These are phyloP conservation scores for Glebionis coronaria DNA, from an alignment of 129 eudicot species.

Conservation along the genomic window DNA sequence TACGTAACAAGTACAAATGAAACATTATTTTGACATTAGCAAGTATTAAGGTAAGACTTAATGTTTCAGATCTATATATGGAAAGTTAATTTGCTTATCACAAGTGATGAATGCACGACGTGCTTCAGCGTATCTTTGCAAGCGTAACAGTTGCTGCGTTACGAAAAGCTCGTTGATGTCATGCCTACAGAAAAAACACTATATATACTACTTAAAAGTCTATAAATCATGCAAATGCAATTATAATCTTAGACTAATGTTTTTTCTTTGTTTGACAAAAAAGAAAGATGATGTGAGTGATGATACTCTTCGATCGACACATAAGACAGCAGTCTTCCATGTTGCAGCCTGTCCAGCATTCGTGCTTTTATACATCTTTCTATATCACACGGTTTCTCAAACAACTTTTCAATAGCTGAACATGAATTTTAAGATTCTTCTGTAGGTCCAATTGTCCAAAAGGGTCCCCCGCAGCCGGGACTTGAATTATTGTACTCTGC, in stretches of 20 bases:
- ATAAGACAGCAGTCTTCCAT: slow-evolving; percentile 24
- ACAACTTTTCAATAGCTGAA: neutral
- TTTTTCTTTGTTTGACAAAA: slow-evolving; percentile 17
- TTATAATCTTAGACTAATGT: slow-evolving; percentile 12
- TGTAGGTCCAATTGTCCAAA: too few relatives aligned
- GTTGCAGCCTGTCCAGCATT: slow-evolving; percentile 41
- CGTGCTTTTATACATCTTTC: slow-evolving; percentile 5
- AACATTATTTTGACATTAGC: too few relatives aligned
- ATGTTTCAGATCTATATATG: too few relatives aligned
- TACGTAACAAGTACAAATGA: too few relatives aligned
- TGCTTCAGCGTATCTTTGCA: neutral
- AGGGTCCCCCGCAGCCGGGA: too few relatives aligned
- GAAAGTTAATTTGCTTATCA: neutral
- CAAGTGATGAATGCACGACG: neutral
- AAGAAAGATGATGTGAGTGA: slow-evolving; percentile 34
- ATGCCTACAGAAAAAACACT: neutral
- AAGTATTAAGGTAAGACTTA: too few relatives aligned
- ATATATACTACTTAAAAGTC: neutral
- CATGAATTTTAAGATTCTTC: neutral
- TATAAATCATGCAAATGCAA: slow-evolving; percentile 9
- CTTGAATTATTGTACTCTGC: too few relatives aligned
- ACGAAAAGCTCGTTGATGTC: neutral
- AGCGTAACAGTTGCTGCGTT: neutral
- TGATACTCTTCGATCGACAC: neutral
- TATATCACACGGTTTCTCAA: slow-evolving; percentile 35